Conservation (phyloP, 1,139 yeast genomes). For the Nadsonia starkeyi-henricii region DNA sequence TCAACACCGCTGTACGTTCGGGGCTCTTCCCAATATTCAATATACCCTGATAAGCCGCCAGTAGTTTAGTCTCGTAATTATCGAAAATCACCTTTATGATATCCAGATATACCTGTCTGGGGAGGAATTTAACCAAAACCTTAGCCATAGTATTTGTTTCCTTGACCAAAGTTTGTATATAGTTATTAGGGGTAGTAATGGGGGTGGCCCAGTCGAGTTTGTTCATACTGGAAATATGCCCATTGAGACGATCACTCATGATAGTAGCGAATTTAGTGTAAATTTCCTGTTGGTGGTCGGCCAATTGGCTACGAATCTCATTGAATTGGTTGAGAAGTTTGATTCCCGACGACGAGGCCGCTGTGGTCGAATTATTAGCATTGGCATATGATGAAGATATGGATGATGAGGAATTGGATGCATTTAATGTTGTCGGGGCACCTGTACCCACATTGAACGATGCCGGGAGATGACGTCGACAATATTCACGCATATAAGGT, state of each 20-base stretch:
- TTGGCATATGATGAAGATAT: not conserved
- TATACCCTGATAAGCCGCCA: constrained; percentile 41
- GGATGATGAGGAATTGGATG: not conserved
- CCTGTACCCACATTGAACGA: not conserved
- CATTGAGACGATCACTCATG: constrained; percentile 50
- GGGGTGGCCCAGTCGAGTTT: constrained; percentile 36
- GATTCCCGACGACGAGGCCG: not conserved
- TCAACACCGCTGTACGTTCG: constrained; percentile 29
- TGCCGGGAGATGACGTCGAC: constrained; percentile 16
- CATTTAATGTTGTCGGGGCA: constrained; percentile 1
- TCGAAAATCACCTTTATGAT: constrained; percentile 30
- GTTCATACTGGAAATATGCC: constrained; percentile 34
- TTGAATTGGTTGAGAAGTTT: constrained; percentile 29
- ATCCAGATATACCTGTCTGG: constrained; percentile 32
- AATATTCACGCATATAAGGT: constrained; percentile 23
- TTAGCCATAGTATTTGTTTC: constrained; percentile 53
- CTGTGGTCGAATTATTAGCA: constrained; percentile 5
- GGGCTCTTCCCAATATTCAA: constrained; percentile 26
- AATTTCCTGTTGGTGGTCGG: constrained; percentile 54
- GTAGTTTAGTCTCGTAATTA: constrained; percentile 43
- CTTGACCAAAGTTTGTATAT: constrained; percentile 54
- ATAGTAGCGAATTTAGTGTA: constrained; percentile 51
- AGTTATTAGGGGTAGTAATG: constrained; percentile 36
- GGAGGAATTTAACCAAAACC: constrained; percentile 45
- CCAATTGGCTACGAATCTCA: constrained; percentile 24